phyloP scores from a whole-genome alignment of 1,284 basidiomycete genomes.

The Mycena citricolor region DNA sequence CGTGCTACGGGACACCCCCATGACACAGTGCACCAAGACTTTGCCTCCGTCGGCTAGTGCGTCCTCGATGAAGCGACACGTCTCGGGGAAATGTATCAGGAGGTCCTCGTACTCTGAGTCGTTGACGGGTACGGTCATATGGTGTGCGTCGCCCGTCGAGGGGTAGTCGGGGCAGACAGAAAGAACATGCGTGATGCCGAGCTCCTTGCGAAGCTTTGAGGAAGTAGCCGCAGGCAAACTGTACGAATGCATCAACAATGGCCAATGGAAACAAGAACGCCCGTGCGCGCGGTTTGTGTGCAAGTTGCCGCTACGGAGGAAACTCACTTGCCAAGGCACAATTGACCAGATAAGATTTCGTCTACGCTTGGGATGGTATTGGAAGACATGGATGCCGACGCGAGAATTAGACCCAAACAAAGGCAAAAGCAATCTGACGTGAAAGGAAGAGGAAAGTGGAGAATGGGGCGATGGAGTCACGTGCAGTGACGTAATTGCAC shows the following conservation, averaged over 20 bases:
- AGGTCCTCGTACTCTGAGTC: slow-evolving; percentile 64
- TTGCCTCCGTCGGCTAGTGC: slow-evolving; percentile 47
- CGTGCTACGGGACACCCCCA: slow-evolving; percentile 71
- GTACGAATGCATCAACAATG: slow-evolving; percentile 5
- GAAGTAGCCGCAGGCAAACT: slow-evolving; percentile 53
- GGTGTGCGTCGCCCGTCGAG: slow-evolving; percentile 41
- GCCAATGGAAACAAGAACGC: background rate
- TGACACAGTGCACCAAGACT: slow-evolving; percentile 76
- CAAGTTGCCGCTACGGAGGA: slow-evolving; percentile 7
- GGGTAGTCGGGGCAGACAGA: slow-evolving; percentile 61
- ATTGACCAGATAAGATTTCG: slow-evolving; percentile 43
- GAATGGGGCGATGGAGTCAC: no score
- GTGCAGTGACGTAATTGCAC: no score
- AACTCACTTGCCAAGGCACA: slow-evolving; percentile 60
- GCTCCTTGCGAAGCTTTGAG: slow-evolving; percentile 35
- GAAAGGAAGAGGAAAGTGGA: no score
- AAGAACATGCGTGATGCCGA: slow-evolving; percentile 57
- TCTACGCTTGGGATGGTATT: slow-evolving; percentile 36
- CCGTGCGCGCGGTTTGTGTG: background rate
- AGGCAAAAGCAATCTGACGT: no score
- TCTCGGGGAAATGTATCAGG: slow-evolving; percentile 51
- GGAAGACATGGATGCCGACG: no score
- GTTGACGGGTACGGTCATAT: slow-evolving; percentile 50
- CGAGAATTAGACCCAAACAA: no score
- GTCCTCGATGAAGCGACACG: slow-evolving; percentile 54